Evolutionary conservation across 257 asterid species (phyloP).

Genomic region (Nicotiana tomentosiformis): DNA sequence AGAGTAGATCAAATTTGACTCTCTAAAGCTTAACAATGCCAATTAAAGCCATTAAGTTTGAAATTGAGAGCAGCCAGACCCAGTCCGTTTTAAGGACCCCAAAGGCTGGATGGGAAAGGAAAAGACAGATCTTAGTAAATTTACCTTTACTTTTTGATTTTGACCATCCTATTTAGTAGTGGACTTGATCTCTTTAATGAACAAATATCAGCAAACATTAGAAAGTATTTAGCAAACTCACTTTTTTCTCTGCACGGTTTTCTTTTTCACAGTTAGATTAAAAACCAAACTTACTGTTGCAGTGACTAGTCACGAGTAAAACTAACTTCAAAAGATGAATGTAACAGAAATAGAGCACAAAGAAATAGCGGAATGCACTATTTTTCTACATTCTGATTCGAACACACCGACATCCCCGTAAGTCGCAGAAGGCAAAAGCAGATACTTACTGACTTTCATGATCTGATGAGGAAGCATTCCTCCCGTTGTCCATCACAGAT

Average conservation of each 20-base stretch:
- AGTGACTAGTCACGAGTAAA: neutral
- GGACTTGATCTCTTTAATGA: neutral
- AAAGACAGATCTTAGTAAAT: neutral
- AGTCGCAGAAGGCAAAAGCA: neutral
- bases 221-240: neutral
- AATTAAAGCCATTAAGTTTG: neutral
- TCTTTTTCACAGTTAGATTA: neutral
- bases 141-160: neutral
- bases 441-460: slow-evolving; percentile 89
- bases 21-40: neutral
- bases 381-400: neutral
- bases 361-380: neutral
- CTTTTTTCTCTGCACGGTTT: neutral
- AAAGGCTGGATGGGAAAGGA: neutral
- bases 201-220: neutral
- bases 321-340: neutral
- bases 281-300: neutral
- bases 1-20: neutral
- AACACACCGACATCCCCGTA: neutral
- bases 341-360: neutral
- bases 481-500: slow-evolving; percentile 56
- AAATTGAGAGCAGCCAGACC: neutral
- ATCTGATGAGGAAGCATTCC: slow-evolving; percentile 78
- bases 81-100: neutral
- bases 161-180: neutral